Evolutionary conservation across 257 asterid genomes (phyloP).

Genomic region (Ophiorrhiza pumila): DNA sequence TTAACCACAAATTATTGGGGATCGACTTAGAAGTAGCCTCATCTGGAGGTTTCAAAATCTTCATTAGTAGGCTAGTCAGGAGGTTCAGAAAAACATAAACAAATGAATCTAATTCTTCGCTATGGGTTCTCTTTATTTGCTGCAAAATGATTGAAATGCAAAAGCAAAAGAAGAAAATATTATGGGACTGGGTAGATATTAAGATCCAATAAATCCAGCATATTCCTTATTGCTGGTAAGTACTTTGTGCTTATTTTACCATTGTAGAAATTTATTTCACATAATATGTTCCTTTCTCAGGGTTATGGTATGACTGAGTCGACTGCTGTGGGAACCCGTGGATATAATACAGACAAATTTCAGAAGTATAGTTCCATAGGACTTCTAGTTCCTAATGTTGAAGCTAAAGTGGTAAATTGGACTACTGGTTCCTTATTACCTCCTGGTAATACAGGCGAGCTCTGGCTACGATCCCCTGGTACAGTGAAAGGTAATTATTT

Average conservation of each 20-base stretch:
- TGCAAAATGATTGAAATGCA: neutral
- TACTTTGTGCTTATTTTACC: neutral
- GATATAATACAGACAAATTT: slow-evolving; percentile 42
- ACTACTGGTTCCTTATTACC: slow-evolving; percentile 52
- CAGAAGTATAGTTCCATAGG: slow-evolving; percentile 61
- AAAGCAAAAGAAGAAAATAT: neutral
- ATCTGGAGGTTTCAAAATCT: neutral
- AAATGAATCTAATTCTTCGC: neutral
- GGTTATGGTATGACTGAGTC: slow-evolving; percentile 94
- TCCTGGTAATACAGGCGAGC: slow-evolving; percentile 76
- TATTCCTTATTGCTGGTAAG: neutral
- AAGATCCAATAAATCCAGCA: neutral
- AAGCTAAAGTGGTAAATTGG: slow-evolving; percentile 78
- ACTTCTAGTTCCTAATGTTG: slow-evolving; percentile 57
- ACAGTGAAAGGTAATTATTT: slow-evolving; percentile 62
- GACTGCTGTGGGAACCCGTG: slow-evolving; percentile 68
- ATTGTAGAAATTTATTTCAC: neutral
- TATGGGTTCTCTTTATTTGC: neutral
- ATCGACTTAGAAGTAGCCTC: too few relatives aligned
- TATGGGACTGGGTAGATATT: neutral
- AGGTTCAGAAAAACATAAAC: neutral
- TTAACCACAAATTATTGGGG: neutral
- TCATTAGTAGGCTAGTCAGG: neutral
- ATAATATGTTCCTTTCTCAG: slow-evolving; percentile 27
- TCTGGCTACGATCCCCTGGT: slow-evolving; percentile 75